Evolutionary conservation across 2,329 filamentous ascomycete species (phyloP).

Genomic region (Pseudogymnoascus sp.): DNA sequence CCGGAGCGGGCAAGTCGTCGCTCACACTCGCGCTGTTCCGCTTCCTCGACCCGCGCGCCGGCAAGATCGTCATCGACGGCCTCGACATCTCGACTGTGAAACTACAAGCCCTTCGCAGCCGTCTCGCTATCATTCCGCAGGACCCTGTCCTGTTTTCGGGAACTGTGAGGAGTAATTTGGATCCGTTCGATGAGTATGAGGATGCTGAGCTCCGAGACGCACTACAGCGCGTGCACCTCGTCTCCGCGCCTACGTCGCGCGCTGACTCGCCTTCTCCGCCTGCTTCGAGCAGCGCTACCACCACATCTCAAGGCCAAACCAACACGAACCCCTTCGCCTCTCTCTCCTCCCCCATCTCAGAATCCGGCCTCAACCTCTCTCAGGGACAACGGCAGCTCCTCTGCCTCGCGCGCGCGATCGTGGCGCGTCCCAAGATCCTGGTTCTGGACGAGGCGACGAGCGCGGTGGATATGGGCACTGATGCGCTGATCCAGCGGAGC

Average conservation of each 20-base stretch:
- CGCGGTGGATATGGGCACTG: constrained; percentile 70
- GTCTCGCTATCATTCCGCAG: constrained; percentile 73
- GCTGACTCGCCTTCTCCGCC: constrained; percentile 32
- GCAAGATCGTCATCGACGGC: constrained; percentile 62
- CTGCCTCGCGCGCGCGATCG: constrained; percentile 64
- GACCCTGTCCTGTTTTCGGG: constrained; percentile 77
- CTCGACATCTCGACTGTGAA: constrained; percentile 65
- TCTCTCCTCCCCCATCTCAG: constrained; percentile 55
- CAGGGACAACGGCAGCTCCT: constrained; percentile 71
- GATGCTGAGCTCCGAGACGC: constrained; percentile 63
- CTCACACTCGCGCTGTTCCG: constrained; percentile 69
- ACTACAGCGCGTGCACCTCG: constrained; percentile 59
- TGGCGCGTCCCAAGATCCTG: constrained; percentile 65
- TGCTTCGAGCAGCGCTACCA: constrained; percentile 23
- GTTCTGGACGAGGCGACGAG: constrained; percentile 73
- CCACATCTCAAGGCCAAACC: constrained; percentile 27
- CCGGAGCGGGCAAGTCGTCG: constrained; percentile 69
- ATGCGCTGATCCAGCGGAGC: constrained; percentile 62
- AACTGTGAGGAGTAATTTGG: constrained; percentile 66
- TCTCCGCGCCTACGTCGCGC: constrained; percentile 14
- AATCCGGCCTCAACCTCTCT: constrained; percentile 65
- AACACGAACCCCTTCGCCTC: constrained; percentile 60
- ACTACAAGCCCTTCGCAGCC: constrained; percentile 60
- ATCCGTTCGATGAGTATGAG: constrained; percentile 63
- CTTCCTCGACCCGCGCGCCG: constrained; percentile 61